A percentile compares a stretch with the other conserved stretches of the same genome.
These are phyloP conservation scores for Tulasnella sp. DNA, from an alignment of 768 basidiomycete species.

Conservation along the genomic window DNA sequence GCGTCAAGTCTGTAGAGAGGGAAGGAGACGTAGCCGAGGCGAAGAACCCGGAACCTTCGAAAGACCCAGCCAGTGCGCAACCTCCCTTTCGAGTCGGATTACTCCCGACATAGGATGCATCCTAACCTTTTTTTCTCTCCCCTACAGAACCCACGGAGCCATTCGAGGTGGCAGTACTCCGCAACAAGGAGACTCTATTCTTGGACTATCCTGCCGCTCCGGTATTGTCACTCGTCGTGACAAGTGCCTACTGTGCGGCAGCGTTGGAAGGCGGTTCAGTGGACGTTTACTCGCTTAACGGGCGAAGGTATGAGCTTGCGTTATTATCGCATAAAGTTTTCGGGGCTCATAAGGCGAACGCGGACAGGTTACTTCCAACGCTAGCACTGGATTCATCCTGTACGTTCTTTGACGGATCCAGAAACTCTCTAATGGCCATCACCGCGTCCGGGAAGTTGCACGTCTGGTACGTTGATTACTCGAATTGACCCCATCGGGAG, in stretches of 20 bases:
- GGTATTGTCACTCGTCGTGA: conserved; percentile 57
- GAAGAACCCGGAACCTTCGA: conserved; percentile 53
- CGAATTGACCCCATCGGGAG: conserved; percentile 12
- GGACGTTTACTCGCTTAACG: conserved; percentile 76
- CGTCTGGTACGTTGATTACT: conserved; percentile 51
- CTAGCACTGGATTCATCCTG: conserved; percentile 64
- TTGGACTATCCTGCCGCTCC: conserved; percentile 77
- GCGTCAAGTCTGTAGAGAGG: conserved; percentile 51
- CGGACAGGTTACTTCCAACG: conserved; percentile 63
- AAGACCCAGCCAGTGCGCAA: conserved; percentile 38
- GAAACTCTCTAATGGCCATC: conserved; percentile 58
- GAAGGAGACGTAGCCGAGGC: conserved; percentile 63
- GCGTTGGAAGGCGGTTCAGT: conserved; percentile 72
- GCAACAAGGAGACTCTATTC: conserved; percentile 71
- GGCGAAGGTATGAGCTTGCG: conserved; percentile 54
- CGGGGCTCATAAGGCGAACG: neutral
- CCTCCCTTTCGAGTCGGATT: conserved; percentile 20
- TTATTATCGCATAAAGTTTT: neutral
- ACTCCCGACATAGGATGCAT: neutral
- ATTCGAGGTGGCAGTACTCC: conserved; percentile 58
- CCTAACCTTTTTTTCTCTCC: neutral
- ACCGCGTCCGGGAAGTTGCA: conserved; percentile 65
- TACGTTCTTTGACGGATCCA: conserved; percentile 58
- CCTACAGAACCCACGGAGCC: conserved; percentile 35
- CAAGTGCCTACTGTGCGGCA: conserved; percentile 61